Percentiles rank a stretch among this genome's conserved stretches.
Evolutionary conservation across 2,329 filamentous ascomycete genomes (phyloP).

Genomic region (Trichoderma aggressivum): DNA sequence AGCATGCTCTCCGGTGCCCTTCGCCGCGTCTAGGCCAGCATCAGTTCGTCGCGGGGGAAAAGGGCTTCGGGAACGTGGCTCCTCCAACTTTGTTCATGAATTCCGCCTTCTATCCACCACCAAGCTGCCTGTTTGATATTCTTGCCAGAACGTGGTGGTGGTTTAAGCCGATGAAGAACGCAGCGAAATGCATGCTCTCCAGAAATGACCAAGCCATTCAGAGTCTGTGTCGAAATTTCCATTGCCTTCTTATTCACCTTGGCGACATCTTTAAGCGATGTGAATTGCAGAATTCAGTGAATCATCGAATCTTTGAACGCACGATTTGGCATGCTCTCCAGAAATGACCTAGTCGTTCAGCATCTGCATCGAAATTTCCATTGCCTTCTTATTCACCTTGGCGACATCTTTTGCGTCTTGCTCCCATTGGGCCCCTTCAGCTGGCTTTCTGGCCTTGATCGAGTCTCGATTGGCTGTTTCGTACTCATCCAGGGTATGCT

Average conservation of each 20-base stretch:
- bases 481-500: constrained; percentile 21
- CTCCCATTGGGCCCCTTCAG: constrained; percentile 31
- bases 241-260: constrained; percentile 30
- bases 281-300: too few species aligned
- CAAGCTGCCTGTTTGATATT: constrained; percentile 34
- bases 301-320: too few species aligned
- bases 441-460: constrained; percentile 26
- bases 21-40: neutral
- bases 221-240: constrained; percentile 24
- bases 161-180: neutral
- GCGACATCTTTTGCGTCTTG: constrained; percentile 32
- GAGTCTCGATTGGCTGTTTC: constrained; percentile 23
- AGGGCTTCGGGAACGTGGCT: neutral
- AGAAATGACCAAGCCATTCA: constrained; percentile 29
- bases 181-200: neutral
- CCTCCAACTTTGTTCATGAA: neutral
- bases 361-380: constrained; percentile 25
- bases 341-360: constrained; percentile 29
- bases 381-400: constrained; percentile 28
- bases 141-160: constrained; percentile 19
- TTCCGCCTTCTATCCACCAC: constrained; percentile 31
- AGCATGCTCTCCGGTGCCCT: neutral
- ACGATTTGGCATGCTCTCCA: too few species aligned
- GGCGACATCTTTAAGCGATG: constrained; percentile 27
- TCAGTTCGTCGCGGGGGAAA: neutral